Percentiles rank a stretch among this genome's conserved stretches.
Evolutionary conservation across 1,284 basidiomycete genomes (phyloP).

Genomic region (Cerrena zonata): DNA sequence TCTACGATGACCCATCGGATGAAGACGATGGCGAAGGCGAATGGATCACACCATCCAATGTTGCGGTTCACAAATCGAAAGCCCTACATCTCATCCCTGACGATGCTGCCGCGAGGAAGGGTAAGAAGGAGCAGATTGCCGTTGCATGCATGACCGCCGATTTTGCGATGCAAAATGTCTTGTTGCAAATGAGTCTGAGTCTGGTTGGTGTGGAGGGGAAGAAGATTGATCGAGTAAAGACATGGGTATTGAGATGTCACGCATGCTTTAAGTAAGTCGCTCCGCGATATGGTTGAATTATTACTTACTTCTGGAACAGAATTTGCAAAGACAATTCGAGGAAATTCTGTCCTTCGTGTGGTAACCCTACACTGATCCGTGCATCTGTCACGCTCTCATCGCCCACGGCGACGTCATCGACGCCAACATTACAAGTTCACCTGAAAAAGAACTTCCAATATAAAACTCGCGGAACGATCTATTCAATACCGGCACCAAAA

Average conservation of each 20-base stretch:
- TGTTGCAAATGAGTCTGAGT: constrained; percentile 90
- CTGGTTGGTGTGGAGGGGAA: constrained; percentile 90
- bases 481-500: constrained; percentile 89
- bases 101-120: constrained; percentile 34
- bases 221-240: constrained; percentile 86
- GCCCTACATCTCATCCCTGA: constrained; percentile 75
- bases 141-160: constrained; percentile 96
- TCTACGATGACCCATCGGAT: constrained; percentile 72
- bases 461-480: constrained; percentile 86
- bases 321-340: constrained; percentile 93
- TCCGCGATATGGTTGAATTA: not conserved
- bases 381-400: constrained; percentile 84
- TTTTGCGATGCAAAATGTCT: constrained; percentile 98
- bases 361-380: constrained; percentile 86
- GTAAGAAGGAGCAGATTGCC: constrained; percentile 38
- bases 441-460: constrained; percentile 95
- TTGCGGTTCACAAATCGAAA: constrained; percentile 81
- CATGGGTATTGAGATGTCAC: constrained; percentile 94
- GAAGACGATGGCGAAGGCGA: constrained; percentile 84
- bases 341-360: constrained; percentile 97
- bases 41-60: constrained; percentile 95
- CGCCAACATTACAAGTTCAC: constrained; percentile 76
- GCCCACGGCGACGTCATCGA: constrained; percentile 49
- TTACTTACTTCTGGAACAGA: constrained; percentile 38
- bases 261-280: constrained; percentile 92